Conservation (phyloP, 169 alveolate species). For the Plasmodium berghei region DNA sequence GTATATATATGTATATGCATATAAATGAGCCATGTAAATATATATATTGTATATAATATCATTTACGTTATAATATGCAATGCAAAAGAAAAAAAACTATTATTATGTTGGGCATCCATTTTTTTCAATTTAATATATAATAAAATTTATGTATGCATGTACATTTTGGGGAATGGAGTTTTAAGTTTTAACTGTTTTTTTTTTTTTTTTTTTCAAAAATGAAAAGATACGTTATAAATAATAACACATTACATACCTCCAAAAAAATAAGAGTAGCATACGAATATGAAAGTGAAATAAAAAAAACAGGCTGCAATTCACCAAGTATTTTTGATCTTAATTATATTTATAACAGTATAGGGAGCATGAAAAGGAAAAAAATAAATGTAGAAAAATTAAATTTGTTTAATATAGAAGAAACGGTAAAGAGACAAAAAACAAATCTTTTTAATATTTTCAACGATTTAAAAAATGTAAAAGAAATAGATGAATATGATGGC, state of each 20-base stretch:
- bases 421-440: constrained; percentile 53
- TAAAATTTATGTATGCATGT: neutral
- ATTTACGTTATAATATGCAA: neutral
- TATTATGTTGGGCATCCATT: neutral
- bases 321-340: constrained; percentile 30
- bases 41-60: neutral
- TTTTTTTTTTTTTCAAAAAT: constrained; percentile 22
- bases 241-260: constrained; percentile 12
- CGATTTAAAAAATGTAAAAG: constrained; percentile 10
- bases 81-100: neutral
- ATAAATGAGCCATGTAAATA: neutral
- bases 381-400: constrained; percentile 23
- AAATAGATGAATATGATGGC: neutral
- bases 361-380: constrained; percentile 5
- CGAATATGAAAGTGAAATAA: constrained; percentile 43
- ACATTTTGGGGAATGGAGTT: neutral
- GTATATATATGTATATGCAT: neutral
- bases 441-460: constrained; percentile 21
- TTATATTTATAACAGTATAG: constrained; percentile 1
- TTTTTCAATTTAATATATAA: neutral
- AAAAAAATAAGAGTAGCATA: constrained; percentile 57
- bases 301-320: constrained; percentile 9
- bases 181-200: constrained; percentile 10
- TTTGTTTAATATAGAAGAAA: constrained; percentile 43
- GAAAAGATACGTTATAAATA: constrained; percentile 54